Conservation (phyloP, 306 rosid genomes). For the Glycine tomentella region DNA sequence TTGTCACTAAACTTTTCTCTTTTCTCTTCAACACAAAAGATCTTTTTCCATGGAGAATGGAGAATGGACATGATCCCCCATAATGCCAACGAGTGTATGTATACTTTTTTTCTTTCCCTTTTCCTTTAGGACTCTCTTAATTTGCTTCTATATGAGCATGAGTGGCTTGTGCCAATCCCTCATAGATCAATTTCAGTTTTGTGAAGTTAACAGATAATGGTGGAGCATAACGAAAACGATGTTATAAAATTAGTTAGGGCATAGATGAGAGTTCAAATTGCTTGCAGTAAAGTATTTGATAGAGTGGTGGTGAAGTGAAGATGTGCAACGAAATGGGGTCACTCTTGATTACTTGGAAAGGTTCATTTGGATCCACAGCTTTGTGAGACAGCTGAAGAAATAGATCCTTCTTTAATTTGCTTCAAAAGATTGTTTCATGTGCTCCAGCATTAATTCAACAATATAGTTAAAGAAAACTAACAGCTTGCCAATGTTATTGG, state of each 20-base stretch:
- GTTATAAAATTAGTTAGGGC: conserved; percentile 61
- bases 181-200: conserved; percentile 54
- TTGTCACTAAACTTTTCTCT: not conserved
- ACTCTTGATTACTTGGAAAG: too few relatives aligned
- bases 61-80: not conserved
- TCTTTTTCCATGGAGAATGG: not conserved
- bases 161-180: conserved; percentile 57
- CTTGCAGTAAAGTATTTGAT: conserved; percentile 72
- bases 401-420: conserved; percentile 62
- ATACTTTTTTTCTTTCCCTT: too few relatives aligned
- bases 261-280: conserved; percentile 48
- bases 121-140: too few relatives aligned
- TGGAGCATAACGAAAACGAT: conserved; percentile 44
- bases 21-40: conserved; percentile 5
- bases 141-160: too few relatives aligned
- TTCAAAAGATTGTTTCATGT: conserved; percentile 56
- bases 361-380: not conserved
- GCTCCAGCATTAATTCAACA: conserved; percentile 63
- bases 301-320: conserved; percentile 15
- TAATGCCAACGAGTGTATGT: not conserved
- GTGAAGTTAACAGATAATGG: conserved; percentile 51
- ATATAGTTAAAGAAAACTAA: conserved; percentile 9
- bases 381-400: conserved; percentile 43
- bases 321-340: too few relatives aligned
- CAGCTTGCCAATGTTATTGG: too few relatives aligned